These are phyloP conservation scores for Penicillium sp. DNA, from an alignment of 2,329 filamentous ascomycete genomes.

Conservation along the genomic window DNA sequence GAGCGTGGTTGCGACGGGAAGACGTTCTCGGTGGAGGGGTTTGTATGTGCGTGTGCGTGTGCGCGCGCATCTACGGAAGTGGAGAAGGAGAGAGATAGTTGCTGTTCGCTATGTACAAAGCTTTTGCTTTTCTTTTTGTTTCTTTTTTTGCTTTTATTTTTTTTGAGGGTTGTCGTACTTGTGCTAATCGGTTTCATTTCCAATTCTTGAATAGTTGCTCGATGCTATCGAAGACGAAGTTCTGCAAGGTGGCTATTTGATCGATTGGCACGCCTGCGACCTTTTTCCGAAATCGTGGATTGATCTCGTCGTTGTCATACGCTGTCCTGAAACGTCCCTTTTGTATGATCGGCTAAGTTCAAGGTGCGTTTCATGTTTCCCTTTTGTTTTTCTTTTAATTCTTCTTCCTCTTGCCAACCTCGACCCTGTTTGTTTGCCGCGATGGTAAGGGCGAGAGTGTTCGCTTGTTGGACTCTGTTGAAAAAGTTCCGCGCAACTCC, in stretches of 20 bases:
- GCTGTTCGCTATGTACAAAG: no score
- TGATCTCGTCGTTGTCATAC: constrained; percentile 86
- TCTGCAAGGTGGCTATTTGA: constrained; percentile 72
- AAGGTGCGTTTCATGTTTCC: constrained; percentile 47
- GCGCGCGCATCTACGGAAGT: no score
- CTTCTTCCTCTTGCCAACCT: no score
- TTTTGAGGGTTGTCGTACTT: background rate
- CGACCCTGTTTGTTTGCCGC: no score
- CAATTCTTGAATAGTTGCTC: constrained; percentile 51
- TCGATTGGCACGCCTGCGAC: constrained; percentile 98
- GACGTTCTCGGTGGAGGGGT: no score
- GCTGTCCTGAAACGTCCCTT: constrained; percentile 66
- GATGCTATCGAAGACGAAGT: constrained; percentile 83
- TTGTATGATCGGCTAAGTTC: constrained; percentile 78
- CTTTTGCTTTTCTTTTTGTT: background rate
- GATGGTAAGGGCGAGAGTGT: no score
- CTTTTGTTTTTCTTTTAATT: background rate
- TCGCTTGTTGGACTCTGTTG: no score
- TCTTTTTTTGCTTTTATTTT: background rate
- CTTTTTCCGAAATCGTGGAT: constrained; percentile 90
- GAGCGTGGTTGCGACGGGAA: no score
- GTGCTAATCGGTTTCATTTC: background rate
- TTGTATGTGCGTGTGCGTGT: no score
- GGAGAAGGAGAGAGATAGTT: no score
- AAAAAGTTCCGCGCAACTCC: no score